These are phyloP conservation scores for Oleoguttula mirabilis DNA, from an alignment of 495 filamentous ascomycete species.

Conservation along the genomic window DNA sequence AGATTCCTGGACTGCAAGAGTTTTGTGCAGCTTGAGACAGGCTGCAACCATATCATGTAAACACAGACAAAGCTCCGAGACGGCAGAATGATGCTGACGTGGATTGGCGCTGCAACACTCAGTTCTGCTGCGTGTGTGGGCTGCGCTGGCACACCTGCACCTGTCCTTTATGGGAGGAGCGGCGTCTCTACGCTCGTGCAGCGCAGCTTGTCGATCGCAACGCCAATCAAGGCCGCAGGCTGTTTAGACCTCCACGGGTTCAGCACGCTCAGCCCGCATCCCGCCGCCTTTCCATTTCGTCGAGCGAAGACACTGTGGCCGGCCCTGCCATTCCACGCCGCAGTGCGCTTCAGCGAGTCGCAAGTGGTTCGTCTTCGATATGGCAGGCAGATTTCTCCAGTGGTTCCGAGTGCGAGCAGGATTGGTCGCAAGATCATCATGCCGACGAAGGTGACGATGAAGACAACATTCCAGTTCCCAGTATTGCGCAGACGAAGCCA, in stretches of 20 bases:
- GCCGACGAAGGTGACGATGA: background rate
- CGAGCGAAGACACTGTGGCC: background rate
- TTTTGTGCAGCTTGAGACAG: slow-evolving; percentile 33
- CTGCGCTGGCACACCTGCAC: slow-evolving; percentile 37
- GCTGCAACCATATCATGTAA: slow-evolving; percentile 40
- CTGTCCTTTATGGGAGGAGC: slow-evolving; percentile 18
- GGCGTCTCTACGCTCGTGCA: slow-evolving; percentile 8
- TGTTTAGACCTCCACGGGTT: background rate
- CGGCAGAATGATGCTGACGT: no score
- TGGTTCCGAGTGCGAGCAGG: slow-evolving; percentile 3
- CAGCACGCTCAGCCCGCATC: background rate
- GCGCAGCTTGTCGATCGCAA: slow-evolving; percentile 5
- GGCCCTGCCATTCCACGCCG: no score
- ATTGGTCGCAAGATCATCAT: background rate
- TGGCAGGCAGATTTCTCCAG: slow-evolving; percentile 2
- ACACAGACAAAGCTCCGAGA: no score
- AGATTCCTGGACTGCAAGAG: slow-evolving; percentile 30
- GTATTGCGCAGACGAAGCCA: no score
- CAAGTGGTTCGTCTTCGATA: background rate
- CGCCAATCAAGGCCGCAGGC: background rate
- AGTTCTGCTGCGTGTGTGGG: slow-evolving; percentile 51
- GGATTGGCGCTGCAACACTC: slow-evolving; percentile 40
- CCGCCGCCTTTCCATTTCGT: background rate
- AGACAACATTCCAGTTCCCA: background rate
- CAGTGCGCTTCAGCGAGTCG: background rate